Evolutionary conservation across 306 rosid genomes (phyloP).

Genomic region (Amphicarpaea edgeworthii): DNA sequence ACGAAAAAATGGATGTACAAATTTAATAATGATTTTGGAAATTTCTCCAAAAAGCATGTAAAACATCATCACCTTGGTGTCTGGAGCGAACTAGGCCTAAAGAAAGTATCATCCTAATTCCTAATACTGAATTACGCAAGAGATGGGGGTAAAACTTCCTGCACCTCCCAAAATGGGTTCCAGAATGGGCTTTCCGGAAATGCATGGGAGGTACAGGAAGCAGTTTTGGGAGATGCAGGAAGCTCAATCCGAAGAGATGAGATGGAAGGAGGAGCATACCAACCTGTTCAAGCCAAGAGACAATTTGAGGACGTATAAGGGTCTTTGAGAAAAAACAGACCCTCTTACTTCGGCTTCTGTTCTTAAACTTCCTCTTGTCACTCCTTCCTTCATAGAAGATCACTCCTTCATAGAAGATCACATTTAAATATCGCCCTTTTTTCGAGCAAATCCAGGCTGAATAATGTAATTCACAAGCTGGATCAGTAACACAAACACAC

Average conservation of each 20-base stretch:
- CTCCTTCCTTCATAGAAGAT: too few relatives aligned
- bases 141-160: too few relatives aligned
- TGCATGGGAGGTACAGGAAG: too few relatives aligned
- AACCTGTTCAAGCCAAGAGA: neutral
- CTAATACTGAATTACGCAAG: constrained; percentile 12
- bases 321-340: constrained; percentile 24
- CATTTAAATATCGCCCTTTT: constrained; percentile 59
- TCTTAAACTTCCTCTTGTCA: constrained; percentile 31
- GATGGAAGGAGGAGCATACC: constrained; percentile 8
- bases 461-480: constrained; percentile 48
- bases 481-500: constrained; percentile 48
- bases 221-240: too few relatives aligned
- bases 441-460: constrained; percentile 92
- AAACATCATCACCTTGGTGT: neutral
- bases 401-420: constrained; percentile 41
- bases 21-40: constrained; percentile 14
- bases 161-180: too few relatives aligned
- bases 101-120: constrained; percentile 4
- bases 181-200: too few relatives aligned
- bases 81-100: neutral
- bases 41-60: constrained; percentile 36
- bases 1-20: constrained; percentile 29
- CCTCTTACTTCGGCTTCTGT: constrained; percentile 28
- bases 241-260: too few relatives aligned
- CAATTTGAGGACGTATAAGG: constrained; percentile 6